Conservation (phyloP, 1,284 basidiomycete genomes). For the Ceratobasidium theobromae region DNA sequence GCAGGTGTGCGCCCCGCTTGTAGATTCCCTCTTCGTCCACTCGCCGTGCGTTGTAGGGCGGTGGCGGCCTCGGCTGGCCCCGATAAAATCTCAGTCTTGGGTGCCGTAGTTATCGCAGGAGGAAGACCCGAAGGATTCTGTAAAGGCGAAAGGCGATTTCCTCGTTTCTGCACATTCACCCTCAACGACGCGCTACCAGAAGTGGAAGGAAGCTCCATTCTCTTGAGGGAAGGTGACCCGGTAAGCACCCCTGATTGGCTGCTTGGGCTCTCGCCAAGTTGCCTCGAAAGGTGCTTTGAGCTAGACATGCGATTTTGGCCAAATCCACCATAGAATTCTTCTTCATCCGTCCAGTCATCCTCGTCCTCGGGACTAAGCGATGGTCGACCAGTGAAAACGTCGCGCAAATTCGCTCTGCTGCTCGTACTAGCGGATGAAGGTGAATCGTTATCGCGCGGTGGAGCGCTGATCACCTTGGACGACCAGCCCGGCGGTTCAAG, state of each 20-base stretch:
- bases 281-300: conserved; percentile 33
- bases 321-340: conserved; percentile 72
- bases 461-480: conserved; percentile 61
- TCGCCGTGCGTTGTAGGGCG: conserved; percentile 9
- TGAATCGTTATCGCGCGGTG: conserved; percentile 72
- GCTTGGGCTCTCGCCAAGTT: neutral
- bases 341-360: conserved; percentile 62
- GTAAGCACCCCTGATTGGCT: conserved; percentile 12
- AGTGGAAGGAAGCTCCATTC: conserved; percentile 40
- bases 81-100: conserved; percentile 1
- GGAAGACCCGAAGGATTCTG: conserved; percentile 21
- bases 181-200: conserved; percentile 40
- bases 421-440: conserved; percentile 54
- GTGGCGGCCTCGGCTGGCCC: neutral
- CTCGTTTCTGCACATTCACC: conserved; percentile 36
- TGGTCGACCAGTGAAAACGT: conserved; percentile 70
- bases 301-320: conserved; percentile 62
- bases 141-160: conserved; percentile 30
- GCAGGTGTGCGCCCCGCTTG: conserved; percentile 63
- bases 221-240: conserved; percentile 17
- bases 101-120: conserved; percentile 2
- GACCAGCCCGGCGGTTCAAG: conserved; percentile 82
- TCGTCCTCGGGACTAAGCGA: conserved; percentile 67
- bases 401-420: conserved; percentile 55
- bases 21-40: conserved; percentile 57